A percentile compares a stretch with the other conserved stretches of the same genome.
These are phyloP conservation scores for Chimonanthus praecox DNA, from an alignment of 164 flowering plant species.

Conservation along the genomic window DNA sequence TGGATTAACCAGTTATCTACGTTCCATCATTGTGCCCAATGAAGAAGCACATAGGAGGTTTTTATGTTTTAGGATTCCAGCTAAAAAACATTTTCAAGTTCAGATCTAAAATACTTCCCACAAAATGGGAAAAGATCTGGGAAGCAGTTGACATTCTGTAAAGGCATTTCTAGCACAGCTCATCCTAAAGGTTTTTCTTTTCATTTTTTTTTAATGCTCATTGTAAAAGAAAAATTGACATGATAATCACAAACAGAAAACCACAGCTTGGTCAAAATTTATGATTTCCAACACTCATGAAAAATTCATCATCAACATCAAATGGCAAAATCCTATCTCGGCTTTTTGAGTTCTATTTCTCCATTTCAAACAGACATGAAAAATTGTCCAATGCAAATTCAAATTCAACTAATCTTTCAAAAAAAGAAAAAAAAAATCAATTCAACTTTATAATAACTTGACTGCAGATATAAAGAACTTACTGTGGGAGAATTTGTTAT, in stretches of 20 bases:
- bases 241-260: not conserved
- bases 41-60: too few species aligned
- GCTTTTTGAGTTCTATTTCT: too few species aligned
- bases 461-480: constrained; percentile 26
- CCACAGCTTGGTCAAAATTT: not conserved
- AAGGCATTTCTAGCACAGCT: not conserved
- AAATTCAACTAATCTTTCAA: not conserved
- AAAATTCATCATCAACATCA: too few species aligned
- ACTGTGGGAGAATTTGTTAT: constrained; percentile 56
- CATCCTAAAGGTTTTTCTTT: not conserved
- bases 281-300: not conserved
- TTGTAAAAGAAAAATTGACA: not conserved
- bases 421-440: too few species aligned
- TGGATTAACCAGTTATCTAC: too few species aligned
- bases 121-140: not conserved
- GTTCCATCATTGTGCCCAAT: too few species aligned
- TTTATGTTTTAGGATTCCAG: too few species aligned
- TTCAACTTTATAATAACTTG: not conserved
- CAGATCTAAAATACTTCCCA: not conserved
- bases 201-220: too few species aligned
- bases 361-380: not conserved
- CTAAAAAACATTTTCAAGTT: not conserved
- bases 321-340: too few species aligned
- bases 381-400: not conserved
- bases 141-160: not conserved